Conservation (phyloP, 1,139 yeast genomes). For the Yamadazyma dushanensis region DNA sequence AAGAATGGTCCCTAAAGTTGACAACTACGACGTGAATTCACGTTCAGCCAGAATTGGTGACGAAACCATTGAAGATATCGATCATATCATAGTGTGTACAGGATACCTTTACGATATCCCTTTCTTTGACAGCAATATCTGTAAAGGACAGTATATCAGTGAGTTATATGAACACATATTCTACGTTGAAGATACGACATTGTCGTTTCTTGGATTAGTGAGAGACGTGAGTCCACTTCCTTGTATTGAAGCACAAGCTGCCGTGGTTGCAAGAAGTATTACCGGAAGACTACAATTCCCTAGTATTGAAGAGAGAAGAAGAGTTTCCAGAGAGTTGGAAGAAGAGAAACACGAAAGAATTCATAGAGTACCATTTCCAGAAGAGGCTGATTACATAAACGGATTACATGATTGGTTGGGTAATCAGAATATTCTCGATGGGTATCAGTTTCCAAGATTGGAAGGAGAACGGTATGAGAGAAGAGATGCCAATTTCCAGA, state of each 20-base stretch:
- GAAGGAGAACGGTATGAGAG: slow-evolving; percentile 10
- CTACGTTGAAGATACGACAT: slow-evolving; percentile 43
- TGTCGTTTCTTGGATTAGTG: slow-evolving; percentile 37
- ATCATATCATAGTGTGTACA: slow-evolving; percentile 44
- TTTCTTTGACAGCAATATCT: slow-evolving; percentile 23
- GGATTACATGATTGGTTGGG: slow-evolving; percentile 4
- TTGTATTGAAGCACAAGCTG: slow-evolving; percentile 46
- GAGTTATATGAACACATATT: slow-evolving; percentile 45
- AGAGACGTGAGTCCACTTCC: slow-evolving; percentile 48
- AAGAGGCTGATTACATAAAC: slow-evolving; percentile 26
- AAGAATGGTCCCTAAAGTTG: slow-evolving; percentile 27
- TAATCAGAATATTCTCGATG: slow-evolving; percentile 2
- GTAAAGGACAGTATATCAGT: slow-evolving; percentile 21
- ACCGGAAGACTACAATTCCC: slow-evolving; percentile 43
- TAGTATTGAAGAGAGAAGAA: slow-evolving; percentile 24
- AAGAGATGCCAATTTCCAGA: slow-evolving; percentile 4
- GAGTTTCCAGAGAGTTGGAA: slow-evolving; percentile 21
- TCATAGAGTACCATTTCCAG: slow-evolving; percentile 28
- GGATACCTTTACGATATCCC: slow-evolving; percentile 48
- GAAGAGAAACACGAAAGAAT: slow-evolving; percentile 25
- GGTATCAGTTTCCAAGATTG: slow-evolving; percentile 7
- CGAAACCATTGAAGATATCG: slow-evolving; percentile 28
- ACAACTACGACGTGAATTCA: slow-evolving; percentile 23
- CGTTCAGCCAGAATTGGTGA: slow-evolving; percentile 26
- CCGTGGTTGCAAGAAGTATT: slow-evolving; percentile 40